Percentiles rank a stretch among this genome's conserved stretches.
These are phyloP conservation scores for Cordyceps cicadae DNA, from an alignment of 2,329 filamentous ascomycete species.

Conservation along the genomic window DNA sequence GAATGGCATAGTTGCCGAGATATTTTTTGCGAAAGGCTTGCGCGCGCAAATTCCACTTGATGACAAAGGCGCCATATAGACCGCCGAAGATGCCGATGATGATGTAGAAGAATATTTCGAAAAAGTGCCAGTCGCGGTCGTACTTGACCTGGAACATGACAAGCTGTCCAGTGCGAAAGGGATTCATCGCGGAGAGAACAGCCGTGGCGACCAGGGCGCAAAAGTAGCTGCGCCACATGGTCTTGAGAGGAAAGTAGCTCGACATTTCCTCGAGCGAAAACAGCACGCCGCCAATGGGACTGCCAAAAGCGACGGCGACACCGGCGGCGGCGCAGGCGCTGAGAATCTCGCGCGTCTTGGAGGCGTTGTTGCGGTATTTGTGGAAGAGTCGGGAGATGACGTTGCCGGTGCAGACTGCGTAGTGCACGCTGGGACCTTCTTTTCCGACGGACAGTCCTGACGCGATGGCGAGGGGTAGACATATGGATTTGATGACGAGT, in stretches of 20 bases:
- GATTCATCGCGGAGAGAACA: slow-evolving; percentile 90
- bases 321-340: slow-evolving; percentile 92
- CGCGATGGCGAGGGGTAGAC: slow-evolving; percentile 82
- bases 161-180: slow-evolving; percentile 89
- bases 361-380: slow-evolving; percentile 86
- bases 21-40: slow-evolving; percentile 94
- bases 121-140: slow-evolving; percentile 95
- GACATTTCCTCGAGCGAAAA: slow-evolving; percentile 99
- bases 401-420: slow-evolving; percentile 94
- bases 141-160: slow-evolving; percentile 99
- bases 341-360: slow-evolving; percentile 89
- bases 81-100: slow-evolving; percentile 88
- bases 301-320: slow-evolving; percentile 93
- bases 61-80: slow-evolving; percentile 91
- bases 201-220: slow-evolving; percentile 92
- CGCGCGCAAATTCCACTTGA: slow-evolving; percentile 90
- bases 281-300: slow-evolving; percentile 90
- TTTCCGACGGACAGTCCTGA: slow-evolving; percentile 94
- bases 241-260: slow-evolving; percentile 91
- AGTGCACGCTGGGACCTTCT: slow-evolving; percentile 97
- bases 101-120: slow-evolving; percentile 88
- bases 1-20: slow-evolving; percentile 70
- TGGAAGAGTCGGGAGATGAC: slow-evolving; percentile 88
- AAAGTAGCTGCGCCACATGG: slow-evolving; percentile 96
- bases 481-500: slow-evolving; percentile 86